Base-by-base conservation (phyloP, 768 basidiomycete genomes). In the Trametes cingulata region DNA sequence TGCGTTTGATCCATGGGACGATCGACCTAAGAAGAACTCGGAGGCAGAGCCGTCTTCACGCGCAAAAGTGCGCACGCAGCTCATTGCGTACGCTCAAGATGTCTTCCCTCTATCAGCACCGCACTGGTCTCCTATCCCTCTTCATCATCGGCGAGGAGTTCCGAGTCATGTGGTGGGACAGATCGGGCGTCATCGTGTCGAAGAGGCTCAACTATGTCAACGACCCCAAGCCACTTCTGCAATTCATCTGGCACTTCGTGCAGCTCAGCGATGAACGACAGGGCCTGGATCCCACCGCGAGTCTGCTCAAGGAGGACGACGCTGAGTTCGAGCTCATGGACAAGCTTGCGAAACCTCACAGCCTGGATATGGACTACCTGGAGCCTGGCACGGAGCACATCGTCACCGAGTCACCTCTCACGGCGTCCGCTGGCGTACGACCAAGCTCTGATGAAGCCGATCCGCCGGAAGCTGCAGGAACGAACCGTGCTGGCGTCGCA, bases 131-230 rank as follows among this genome's bases (percentile, higher is more conserved):
- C 37, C 42, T 41, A 22, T 12, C 13, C 24, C 40, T 53, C 1
- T 19, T 53, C 5, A 17, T 53, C 52, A 36, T 33, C 35, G 42
- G 27, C 17, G 6, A 7, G 20, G 19, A 19, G 8, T 45, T 48
- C 35, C 54, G 54, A 42, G 27, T 36, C 17, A 42, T 56, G 43
- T 29, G 54, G 25, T 56, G 43, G 42, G 43, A 46, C 43, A 15
- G 54, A 5, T 45, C 42, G 3, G 54, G 54, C 5, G 35, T 48
- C 12, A 25, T 45, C 6, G 42, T 46, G 6, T 3, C 54, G 43
- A 20, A 48, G 33, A 25, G 17, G 15, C 10, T 39, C n/a, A 22
- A 54, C 39, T 54, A 54, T 22, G 45, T 47, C 3, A 13, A 6
- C 4, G 25, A 41, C n/a, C 43, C 43, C 10, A 10, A 8, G 8